Conservation (phyloP, 2,329 filamentous ascomycete species). For the Purpureocillium lavendulum region DNA sequence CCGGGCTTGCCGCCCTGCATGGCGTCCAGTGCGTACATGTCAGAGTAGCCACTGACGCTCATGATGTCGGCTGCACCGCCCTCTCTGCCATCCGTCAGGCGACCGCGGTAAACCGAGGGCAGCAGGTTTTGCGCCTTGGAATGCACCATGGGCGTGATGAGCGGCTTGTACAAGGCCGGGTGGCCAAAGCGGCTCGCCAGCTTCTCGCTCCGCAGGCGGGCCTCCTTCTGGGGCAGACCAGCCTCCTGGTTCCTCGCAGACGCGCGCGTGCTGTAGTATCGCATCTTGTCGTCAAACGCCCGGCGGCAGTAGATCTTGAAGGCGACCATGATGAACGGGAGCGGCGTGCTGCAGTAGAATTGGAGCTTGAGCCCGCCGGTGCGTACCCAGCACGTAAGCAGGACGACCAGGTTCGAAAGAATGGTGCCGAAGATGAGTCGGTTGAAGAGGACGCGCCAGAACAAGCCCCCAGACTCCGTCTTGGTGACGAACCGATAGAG, state of each 20-base stretch:
- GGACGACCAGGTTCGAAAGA: conserved; percentile 70
- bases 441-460: conserved; percentile 89
- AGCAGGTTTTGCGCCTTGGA: conserved; percentile 82
- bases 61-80: conserved; percentile 46
- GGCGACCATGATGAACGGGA: conserved; percentile 67
- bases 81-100: conserved; percentile 59
- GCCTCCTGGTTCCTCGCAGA: conserved; percentile 37
- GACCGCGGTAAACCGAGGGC: conserved; percentile 76
- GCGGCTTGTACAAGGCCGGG: conserved; percentile 77
- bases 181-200: conserved; percentile 78
- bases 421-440: conserved; percentile 78
- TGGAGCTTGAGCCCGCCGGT: conserved; percentile 51
- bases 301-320: conserved; percentile 83
- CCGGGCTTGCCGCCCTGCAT: conserved; percentile 55
- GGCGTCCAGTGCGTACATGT: conserved; percentile 70
- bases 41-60: conserved; percentile 67
- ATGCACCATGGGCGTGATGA: conserved; percentile 94
- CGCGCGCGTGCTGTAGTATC: conserved; percentile 68
- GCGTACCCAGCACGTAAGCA: conserved; percentile 64
- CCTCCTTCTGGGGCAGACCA: conserved; percentile 37
- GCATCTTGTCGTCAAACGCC: conserved; percentile 69
- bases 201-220: conserved; percentile 53
- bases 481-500: conserved; percentile 96
- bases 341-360: conserved; percentile 62
- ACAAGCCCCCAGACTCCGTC: conserved; percentile 87